Base-by-base conservation (phyloP, 768 basidiomycete species). In the Tubosaeta sp. region DNA sequence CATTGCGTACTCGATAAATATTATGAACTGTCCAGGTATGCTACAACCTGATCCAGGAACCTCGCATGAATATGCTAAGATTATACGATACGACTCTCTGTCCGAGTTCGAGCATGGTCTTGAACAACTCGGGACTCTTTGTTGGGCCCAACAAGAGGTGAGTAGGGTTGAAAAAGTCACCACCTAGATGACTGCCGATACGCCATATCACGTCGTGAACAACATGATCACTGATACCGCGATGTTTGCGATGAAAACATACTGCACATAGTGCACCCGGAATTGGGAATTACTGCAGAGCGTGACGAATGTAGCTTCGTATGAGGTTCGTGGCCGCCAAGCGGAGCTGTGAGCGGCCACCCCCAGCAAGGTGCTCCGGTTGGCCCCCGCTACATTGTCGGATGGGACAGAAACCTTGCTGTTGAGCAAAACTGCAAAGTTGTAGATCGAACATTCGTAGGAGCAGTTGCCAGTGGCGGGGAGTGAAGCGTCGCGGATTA, bases 21-120 rank as follows among this genome's bases (percentile, higher is more conserved):
- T 70, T 45, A 55, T 69, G 21, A 27, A 48, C 31, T 70, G 69
- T 39, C 69, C 69, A 57, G 69, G 69, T 69, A 54, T 3, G 16
- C 40, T 25, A 8, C 32, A 11, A 1, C 25, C 25, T 48, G 6
- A 3, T 25, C 47, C 9, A 4, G 39, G 0, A 22, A 18, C 27
- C 27, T 46, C 4, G 30, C 22, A 13, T 30, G 19, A 22, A 55
- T 18, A 4, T 11, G 8, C 41, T 8, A 16, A 82, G 86, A 86
- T 14, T 88, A 87, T 57, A 68, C 69, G 6, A 63, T 88, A n/a
- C n/a, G 59, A 64, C 14, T 68, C 70, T 2, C 55, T 87, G 18
- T 49, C 63, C 9, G 69, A 79, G 55, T 77, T 70, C 3, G 53
- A 59, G 14, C 70, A 59, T 12, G 83, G 84, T 22, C 68, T 88